These are phyloP conservation scores for Aspergillus calidoustus DNA, from an alignment of 2,329 filamentous ascomycete species.

Conservation along the genomic window DNA sequence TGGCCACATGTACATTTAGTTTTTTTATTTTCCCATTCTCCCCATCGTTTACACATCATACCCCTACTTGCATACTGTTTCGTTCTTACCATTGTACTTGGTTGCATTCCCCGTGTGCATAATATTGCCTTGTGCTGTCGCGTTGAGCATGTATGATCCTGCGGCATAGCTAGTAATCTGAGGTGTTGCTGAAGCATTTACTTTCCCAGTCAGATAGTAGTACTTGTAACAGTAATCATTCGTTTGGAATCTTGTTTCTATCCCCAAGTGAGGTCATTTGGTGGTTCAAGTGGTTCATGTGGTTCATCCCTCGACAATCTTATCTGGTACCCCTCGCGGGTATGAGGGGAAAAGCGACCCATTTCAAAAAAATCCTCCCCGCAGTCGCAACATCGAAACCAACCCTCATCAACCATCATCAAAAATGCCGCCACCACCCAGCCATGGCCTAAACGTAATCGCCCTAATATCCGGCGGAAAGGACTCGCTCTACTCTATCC, in stretches of 20 bases:
- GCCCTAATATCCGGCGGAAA: constrained; percentile 95
- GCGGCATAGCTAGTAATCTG: constrained; percentile 26
- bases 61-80: constrained; percentile 37
- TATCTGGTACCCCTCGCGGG: constrained; percentile 1
- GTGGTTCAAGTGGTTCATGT: no score
- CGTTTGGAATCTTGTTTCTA: background rate
- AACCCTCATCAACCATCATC: constrained; percentile 35
- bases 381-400: constrained; percentile 37
- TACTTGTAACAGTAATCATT: no score
- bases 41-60: constrained; percentile 40
- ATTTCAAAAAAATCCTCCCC: background rate
- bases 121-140: constrained; percentile 23
- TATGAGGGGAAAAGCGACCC: background rate
- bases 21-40: constrained; percentile 21
- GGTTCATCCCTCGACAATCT: background rate
- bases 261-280: background rate
- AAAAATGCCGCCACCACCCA: constrained; percentile 29
- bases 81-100: constrained; percentile 22
- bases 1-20: constrained; percentile 48
- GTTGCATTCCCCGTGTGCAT: constrained; percentile 24
- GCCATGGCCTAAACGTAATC: constrained; percentile 69
- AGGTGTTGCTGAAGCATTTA: constrained; percentile 11
- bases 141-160: constrained; percentile 23
- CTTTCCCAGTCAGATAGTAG: background rate
- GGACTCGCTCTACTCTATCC: constrained; percentile 90